Base-by-base conservation (phyloP, 2,329 filamentous ascomycete genomes). In the Colletotrichum tanaceti region DNA sequence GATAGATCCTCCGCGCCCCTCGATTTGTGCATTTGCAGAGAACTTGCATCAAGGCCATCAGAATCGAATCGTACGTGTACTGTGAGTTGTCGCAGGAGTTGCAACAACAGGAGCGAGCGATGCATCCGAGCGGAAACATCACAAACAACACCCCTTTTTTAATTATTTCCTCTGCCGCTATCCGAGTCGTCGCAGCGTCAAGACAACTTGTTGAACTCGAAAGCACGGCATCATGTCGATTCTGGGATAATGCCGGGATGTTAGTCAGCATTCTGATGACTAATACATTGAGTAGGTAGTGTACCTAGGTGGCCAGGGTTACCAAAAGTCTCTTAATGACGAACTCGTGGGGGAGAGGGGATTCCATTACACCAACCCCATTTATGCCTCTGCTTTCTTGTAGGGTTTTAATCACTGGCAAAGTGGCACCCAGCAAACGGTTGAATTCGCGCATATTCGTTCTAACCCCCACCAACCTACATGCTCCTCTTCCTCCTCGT, bases 311-410 rank as follows among this genome's bases (percentile, higher is more conserved):
- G 32, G 10, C 24, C n/a, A 22, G 43, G 41, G 38, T 28, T 28
- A 28, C n/a, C n/a, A n/a, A n/a, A n/a, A n/a, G n/a, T n/a, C n/a
- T n/a, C n/a, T n/a, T n/a, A n/a, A n/a, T n/a, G n/a, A n/a, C n/a
- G 61, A 68, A 68, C 60, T 59, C 60, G 65, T 68, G 60, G 60
- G 64, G 65, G 61, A n/a, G 24, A 20, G 14, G 22, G 16, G n/a
- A 7, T 4, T 14, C 38, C 35, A 28, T 13, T 14, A 6, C 20
- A 14, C 18, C n/a, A n/a, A n/a, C 20, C 14, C 41, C 28, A n/a
- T 20, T 13, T 39, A 16, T 22, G 46, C 32, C n/a, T 16, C 39
- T 62, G 39, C 52, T 24, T 41, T 41, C 44, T 57, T 46, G 53
- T 20, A 41, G 53, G 39, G 35, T 10, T 5, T 44, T 10, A 24